Conservation (phyloP, 306 rosid species). For the Cicer yamashitae region DNA sequence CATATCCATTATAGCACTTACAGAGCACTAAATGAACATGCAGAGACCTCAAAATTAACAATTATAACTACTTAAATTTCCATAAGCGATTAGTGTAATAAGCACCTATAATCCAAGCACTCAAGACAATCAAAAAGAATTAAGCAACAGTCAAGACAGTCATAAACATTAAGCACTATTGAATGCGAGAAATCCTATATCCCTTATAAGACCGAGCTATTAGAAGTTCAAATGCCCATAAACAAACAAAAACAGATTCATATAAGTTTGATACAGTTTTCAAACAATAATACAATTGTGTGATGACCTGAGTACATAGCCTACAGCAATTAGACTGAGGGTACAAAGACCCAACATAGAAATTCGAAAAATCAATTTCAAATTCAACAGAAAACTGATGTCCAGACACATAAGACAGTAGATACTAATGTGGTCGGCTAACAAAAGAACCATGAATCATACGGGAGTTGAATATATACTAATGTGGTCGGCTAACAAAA, state of each 20-base stretch:
- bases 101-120: neutral
- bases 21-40: neutral
- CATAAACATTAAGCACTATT: slow-evolving; percentile 19
- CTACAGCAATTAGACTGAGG: neutral
- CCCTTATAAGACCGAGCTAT: neutral
- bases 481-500: slow-evolving; percentile 9
- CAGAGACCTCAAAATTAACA: neutral
- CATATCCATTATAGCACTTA: slow-evolving; percentile 5
- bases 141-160: slow-evolving; percentile 17
- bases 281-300: slow-evolving; percentile 6
- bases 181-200: slow-evolving; percentile 17
- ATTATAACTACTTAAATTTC: neutral
- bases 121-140: neutral
- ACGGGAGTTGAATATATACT: neutral
- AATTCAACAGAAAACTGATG: slow-evolving; percentile 1
- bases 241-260: slow-evolving; percentile 7
- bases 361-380: slow-evolving; percentile 4
- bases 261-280: neutral
- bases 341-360: neutral
- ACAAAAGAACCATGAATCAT: neutral
- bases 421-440: slow-evolving; percentile 16
- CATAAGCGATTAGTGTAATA: slow-evolving; percentile 4
- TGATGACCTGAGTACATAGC: slow-evolving; percentile 9
- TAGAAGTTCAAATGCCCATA: slow-evolving; percentile 20
- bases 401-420: neutral